phyloP scores from a whole-genome alignment of 106 monocot genomes.

The Dendrobium huoshanense region DNA sequence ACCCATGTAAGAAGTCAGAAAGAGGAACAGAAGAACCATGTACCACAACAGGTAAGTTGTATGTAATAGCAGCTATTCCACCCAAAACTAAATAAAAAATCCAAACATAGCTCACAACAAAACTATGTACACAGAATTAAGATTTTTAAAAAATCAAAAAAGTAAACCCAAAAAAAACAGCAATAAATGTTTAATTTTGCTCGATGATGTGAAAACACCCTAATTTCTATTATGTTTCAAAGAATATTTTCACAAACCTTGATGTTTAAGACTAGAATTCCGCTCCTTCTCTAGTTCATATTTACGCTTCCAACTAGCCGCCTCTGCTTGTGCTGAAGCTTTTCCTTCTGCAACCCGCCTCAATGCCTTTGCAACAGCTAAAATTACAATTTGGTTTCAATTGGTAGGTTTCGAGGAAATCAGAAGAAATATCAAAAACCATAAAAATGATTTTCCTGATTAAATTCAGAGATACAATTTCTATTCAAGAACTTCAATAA shows the following conservation, averaged over 20 bases:
- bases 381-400: conserved; percentile 19
- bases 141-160: background rate
- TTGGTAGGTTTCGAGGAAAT: conserved; percentile 1
- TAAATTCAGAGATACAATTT: background rate
- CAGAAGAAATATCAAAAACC: background rate
- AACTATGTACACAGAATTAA: background rate
- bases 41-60: too few relatives aligned
- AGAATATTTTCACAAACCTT: conserved; percentile 39
- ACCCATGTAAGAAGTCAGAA: too few relatives aligned
- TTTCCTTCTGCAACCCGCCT: conserved; percentile 84
- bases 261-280: conserved; percentile 35
- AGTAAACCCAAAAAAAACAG: background rate
- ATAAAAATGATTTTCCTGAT: background rate
- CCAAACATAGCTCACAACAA: background rate
- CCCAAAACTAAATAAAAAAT: background rate
- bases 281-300: conserved; percentile 76
- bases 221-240: background rate
- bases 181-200: background rate
- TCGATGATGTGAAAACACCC: background rate
- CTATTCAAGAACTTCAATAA: background rate
- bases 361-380: conserved; percentile 92
- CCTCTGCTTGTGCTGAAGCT: conserved; percentile 82
- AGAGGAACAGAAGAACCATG: too few relatives aligned
- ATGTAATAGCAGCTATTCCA: background rate
- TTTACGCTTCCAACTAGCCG: conserved; percentile 88